Evolutionary conservation across 169 alveolate species (phyloP).

Genomic region (Amoebophrya sp.): DNA sequence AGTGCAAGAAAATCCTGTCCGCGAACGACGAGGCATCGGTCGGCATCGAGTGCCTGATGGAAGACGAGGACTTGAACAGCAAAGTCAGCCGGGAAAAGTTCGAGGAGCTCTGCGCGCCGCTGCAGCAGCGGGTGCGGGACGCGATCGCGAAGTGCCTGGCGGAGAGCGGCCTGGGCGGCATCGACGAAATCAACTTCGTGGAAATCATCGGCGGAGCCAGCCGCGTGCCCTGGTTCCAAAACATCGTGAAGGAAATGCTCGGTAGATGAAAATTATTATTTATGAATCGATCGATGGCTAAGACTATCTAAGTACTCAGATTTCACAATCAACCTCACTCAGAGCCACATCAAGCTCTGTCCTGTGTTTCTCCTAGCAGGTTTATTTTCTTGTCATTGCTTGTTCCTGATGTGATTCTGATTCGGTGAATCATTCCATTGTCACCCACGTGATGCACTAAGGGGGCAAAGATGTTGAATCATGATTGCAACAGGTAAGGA

Average conservation of each 20-base stretch:
- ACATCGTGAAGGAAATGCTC: constrained; percentile 58
- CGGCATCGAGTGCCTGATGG: constrained; percentile 79
- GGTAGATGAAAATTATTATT: constrained; percentile 48
- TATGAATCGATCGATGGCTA: too few species aligned
- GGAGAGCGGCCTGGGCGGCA: constrained; percentile 42
- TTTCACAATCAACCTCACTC: too few species aligned
- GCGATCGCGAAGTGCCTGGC: constrained; percentile 42
- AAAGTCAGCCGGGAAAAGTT: constrained; percentile 67
- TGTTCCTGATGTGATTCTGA: too few species aligned
- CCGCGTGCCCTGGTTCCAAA: constrained; percentile 83
- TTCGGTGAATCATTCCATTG: too few species aligned
- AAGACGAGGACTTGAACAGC: constrained; percentile 72
- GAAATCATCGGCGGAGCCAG: constrained; percentile 92
- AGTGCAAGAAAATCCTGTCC: constrained; percentile 78
- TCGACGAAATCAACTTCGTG: constrained; percentile 62
- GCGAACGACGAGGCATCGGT: constrained; percentile 82
- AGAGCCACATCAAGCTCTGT: too few species aligned
- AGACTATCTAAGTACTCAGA: too few species aligned
- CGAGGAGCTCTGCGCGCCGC: constrained; percentile 64
- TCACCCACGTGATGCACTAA: too few species aligned
- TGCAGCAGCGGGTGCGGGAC: constrained; percentile 48
- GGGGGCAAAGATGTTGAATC: too few species aligned
- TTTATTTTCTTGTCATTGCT: too few species aligned
- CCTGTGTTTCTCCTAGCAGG: too few species aligned
- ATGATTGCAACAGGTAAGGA: constrained; percentile 25